These are phyloP conservation scores for Suillus variegatus DNA, from an alignment of 768 basidiomycete species.

Conservation along the genomic window DNA sequence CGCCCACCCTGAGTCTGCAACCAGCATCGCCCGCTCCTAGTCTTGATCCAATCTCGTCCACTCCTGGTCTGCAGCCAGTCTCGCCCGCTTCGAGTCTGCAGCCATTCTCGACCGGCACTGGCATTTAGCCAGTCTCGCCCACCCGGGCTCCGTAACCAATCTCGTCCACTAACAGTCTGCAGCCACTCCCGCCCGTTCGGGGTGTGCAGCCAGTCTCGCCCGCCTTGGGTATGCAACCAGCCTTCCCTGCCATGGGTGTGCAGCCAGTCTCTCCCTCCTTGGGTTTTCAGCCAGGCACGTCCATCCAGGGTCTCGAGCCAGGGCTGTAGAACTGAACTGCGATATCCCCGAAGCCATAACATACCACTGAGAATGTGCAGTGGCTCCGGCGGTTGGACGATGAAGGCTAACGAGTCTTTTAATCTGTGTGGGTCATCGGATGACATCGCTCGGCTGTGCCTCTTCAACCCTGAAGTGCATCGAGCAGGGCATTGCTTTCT, in stretches of 20 bases:
- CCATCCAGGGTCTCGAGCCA: background rate
- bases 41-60: background rate
- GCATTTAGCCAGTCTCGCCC: background rate
- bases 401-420: background rate
- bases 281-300: background rate
- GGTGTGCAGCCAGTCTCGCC: background rate
- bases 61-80: background rate
- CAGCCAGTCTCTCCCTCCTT: background rate
- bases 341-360: background rate
- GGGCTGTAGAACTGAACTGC: background rate
- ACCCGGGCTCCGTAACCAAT: background rate
- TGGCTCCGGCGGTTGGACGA: background rate
- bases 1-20: background rate
- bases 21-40: background rate
- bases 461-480: background rate
- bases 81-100: background rate
- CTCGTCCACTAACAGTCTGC: background rate
- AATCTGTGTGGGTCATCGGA: background rate
- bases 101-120: background rate
- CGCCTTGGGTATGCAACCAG: background rate
- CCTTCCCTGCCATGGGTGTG: background rate
- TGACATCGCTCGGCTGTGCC: background rate
- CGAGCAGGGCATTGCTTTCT: background rate
- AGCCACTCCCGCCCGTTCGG: background rate
- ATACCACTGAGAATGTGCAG: background rate